These are phyloP conservation scores for Aspergillus fumigatiaffinis DNA, from an alignment of 2,329 filamentous ascomycete species.

Conservation along the genomic window DNA sequence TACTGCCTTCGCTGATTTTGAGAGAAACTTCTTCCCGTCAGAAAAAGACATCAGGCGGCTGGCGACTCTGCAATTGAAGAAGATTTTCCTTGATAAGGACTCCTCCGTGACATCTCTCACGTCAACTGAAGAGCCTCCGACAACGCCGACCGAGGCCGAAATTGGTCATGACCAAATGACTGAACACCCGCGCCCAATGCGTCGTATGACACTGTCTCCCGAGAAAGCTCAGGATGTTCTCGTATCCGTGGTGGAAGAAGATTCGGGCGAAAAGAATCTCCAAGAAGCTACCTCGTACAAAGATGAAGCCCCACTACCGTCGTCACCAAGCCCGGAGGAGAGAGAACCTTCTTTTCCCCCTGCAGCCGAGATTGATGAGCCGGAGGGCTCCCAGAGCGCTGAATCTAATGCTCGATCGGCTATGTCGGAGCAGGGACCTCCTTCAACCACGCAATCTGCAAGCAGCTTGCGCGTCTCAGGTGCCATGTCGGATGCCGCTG, in stretches of 20 bases:
- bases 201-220: slow-evolving; percentile 49
- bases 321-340: slow-evolving; percentile 15
- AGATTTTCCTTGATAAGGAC: slow-evolving; percentile 84
- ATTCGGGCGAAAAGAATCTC: slow-evolving; percentile 41
- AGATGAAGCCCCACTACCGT: slow-evolving; percentile 19
- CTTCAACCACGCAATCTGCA: slow-evolving; percentile 7
- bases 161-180: slow-evolving; percentile 24
- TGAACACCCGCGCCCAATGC: slow-evolving; percentile 31
- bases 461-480: slow-evolving; percentile 2
- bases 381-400: slow-evolving; percentile 57
- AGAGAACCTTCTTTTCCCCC: slow-evolving; percentile 16
- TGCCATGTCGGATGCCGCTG: not conserved
- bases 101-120: slow-evolving; percentile 73
- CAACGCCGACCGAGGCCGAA: slow-evolving; percentile 37
- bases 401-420: slow-evolving; percentile 51
- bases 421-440: slow-evolving; percentile 20
- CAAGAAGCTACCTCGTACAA: slow-evolving; percentile 11
- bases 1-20: slow-evolving; percentile 81
- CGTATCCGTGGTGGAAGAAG: slow-evolving; percentile 62
- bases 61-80: slow-evolving; percentile 87
- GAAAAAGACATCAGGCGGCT: slow-evolving; percentile 94
- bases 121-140: slow-evolving; percentile 63
- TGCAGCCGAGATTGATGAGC: slow-evolving; percentile 29
- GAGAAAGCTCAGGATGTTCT: slow-evolving; percentile 63
- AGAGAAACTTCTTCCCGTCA: slow-evolving; percentile 84